phyloP scores from a whole-genome alignment of 331 rosid genomes.

The Cydonia oblonga region DNA sequence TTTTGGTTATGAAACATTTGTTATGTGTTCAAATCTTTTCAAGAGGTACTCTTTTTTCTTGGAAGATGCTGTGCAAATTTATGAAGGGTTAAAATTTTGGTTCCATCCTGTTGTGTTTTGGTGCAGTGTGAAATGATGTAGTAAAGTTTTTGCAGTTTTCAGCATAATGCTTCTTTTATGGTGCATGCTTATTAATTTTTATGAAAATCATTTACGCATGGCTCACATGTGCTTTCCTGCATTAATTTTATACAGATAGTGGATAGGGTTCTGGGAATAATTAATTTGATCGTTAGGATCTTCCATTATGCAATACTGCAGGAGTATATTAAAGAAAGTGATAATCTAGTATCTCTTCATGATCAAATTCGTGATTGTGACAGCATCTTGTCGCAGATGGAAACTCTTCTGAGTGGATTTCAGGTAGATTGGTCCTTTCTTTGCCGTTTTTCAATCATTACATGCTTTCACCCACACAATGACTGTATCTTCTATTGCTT shows the following conservation, averaged over 20 bases:
- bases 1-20: background rate
- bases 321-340: constrained; percentile 92
- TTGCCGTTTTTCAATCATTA: constrained; percentile 1
- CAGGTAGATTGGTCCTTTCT: constrained; percentile 44
- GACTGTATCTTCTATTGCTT: background rate
- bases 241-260: background rate
- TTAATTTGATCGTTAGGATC: background rate
- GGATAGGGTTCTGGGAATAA: background rate
- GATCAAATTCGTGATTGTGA: constrained; percentile 97
- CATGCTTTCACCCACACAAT: background rate
- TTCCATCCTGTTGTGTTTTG: background rate
- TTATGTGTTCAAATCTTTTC: background rate
- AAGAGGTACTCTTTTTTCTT: background rate
- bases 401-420: constrained; percentile 90
- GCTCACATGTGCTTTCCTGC: background rate
- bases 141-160: background rate
- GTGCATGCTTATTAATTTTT: background rate
- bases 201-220: background rate
- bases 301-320: constrained; percentile 27
- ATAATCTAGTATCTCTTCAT: constrained; percentile 90
- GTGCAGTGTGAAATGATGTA: background rate
- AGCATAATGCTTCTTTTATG: background rate
- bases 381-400: constrained; percentile 91
- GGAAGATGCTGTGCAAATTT: background rate
- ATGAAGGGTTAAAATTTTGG: background rate